phyloP scores from a whole-genome alignment of 1,284 basidiomycete species.

The Coniferiporia weirii region DNA sequence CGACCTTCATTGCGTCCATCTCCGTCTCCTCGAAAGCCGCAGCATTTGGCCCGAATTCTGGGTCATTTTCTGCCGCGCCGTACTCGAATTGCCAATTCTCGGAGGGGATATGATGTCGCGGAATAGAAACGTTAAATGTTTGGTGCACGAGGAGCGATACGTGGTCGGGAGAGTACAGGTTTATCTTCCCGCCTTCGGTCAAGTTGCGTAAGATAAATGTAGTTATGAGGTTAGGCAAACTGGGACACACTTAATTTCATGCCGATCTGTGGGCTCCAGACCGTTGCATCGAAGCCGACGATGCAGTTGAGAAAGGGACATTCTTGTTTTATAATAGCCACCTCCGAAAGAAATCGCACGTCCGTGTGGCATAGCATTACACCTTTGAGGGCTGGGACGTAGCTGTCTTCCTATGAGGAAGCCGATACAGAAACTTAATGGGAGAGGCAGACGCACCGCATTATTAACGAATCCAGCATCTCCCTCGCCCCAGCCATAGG shows the following conservation, averaged over 20 bases:
- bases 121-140: conserved; percentile 97
- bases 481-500: conserved; percentile 74
- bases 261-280: conserved; percentile 88
- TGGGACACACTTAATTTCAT: conserved; percentile 70
- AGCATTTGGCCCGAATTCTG: conserved; percentile 51
- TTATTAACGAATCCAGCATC: conserved; percentile 88
- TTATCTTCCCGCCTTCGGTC: conserved; percentile 74
- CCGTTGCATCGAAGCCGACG: conserved; percentile 76
- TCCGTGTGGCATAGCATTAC: conserved; percentile 87
- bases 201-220: neutral
- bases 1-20: conserved; percentile 23
- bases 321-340: conserved; percentile 74
- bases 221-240: neutral
- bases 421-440: neutral
- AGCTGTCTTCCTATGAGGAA: conserved; percentile 45
- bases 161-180: conserved; percentile 90
- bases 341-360: conserved; percentile 61
- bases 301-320: conserved; percentile 82
- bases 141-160: conserved; percentile 89
- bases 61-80: conserved; percentile 70
- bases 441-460: conserved; percentile 60
- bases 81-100: conserved; percentile 87
- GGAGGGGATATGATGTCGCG: conserved; percentile 82
- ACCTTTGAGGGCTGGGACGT: conserved; percentile 82
- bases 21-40: conserved; percentile 22